These are phyloP conservation scores for Tulasnella sp. DNA, from an alignment of 768 basidiomycete species.

Conservation along the genomic window DNA sequence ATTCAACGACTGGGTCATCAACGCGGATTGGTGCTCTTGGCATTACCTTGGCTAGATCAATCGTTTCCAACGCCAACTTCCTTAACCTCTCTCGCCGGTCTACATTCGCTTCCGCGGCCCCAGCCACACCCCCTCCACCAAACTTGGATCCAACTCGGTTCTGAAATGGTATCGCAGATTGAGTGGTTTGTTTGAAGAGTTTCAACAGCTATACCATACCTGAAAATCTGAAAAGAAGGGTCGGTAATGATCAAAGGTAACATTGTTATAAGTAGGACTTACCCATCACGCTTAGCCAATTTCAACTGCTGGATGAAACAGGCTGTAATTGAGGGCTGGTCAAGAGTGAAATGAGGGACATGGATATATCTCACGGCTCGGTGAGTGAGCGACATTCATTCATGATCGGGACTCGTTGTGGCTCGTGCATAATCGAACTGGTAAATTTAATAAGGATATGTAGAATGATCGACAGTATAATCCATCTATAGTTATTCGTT, in stretches of 20 bases:
- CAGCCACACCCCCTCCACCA: conserved; percentile 91
- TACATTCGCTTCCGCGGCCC: conserved; percentile 88
- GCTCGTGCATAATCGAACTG: no score
- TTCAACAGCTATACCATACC: not conserved
- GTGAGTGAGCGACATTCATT: no score
- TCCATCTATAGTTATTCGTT: no score
- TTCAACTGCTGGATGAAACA: no score
- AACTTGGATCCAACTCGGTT: conserved; percentile 95
- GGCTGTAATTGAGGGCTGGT: no score
- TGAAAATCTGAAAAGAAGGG: not conserved
- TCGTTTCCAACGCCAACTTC: conserved; percentile 93
- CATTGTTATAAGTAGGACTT: not conserved
- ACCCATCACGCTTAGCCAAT: not conserved
- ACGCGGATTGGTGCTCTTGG: not conserved
- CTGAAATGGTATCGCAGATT: conserved; percentile 30
- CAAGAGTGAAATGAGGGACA: no score
- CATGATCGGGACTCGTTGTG: no score
- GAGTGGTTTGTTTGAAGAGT: not conserved
- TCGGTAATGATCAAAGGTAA: not conserved
- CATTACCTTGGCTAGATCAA: conserved; percentile 92
- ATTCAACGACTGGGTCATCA: not conserved
- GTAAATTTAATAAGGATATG: no score
- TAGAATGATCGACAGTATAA: no score
- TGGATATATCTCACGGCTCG: no score
- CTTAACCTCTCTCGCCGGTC: conserved; percentile 88